Base-by-base conservation (phyloP, 192 early-diverging fungal genomes). In the Backusella liffmaniae region DNA sequence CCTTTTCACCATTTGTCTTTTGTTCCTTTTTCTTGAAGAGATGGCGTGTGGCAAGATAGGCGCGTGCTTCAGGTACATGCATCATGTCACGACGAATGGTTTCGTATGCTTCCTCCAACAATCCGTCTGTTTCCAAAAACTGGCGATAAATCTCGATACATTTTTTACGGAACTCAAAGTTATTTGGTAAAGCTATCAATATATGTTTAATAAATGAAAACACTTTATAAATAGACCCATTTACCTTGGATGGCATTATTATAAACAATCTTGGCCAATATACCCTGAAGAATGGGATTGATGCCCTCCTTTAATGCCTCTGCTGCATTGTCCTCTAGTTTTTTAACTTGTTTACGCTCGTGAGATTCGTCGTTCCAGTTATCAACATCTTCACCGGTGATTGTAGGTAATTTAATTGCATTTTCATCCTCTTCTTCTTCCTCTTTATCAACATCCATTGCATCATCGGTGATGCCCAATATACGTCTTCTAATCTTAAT, bases 401-500 rank as follows among this genome's bases (percentile, higher is more conserved):
- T 82, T 18, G 84, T 86, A 51, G 86, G 85, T 18, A 91, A 79
- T 71, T 88, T 80, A 34, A 88, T 85, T 66, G 90, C 88, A 56
- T 87, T 84, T 30, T 84, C 83, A 5, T 77, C 79, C 23, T 84
- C 81, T n/a, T 77, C 79, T 0, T 81, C 76, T 2, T 56, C 39
- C 35, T 76, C 70, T 1, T 71, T 36, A 42, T 79, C 77, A 0
- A 65, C 15, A 21, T 82, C 77, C 56, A 79, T 77, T n/a, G 74
- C 73, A 13, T 85, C 79, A 2, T 83, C 77, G 59, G 83, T 83
- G 30, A 93, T 90, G 67, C 95, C 95, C 26, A 97, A 87, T 8
- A 99, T 84, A 41, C 90, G 84, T 66, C 95, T 82, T 62, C 98
- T 87, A 12, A 91, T 90, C 74, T 89, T 90, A 72, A 98, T 90